Conservation (phyloP, 345 rosid genomes). For the Salix koriyanagi region DNA sequence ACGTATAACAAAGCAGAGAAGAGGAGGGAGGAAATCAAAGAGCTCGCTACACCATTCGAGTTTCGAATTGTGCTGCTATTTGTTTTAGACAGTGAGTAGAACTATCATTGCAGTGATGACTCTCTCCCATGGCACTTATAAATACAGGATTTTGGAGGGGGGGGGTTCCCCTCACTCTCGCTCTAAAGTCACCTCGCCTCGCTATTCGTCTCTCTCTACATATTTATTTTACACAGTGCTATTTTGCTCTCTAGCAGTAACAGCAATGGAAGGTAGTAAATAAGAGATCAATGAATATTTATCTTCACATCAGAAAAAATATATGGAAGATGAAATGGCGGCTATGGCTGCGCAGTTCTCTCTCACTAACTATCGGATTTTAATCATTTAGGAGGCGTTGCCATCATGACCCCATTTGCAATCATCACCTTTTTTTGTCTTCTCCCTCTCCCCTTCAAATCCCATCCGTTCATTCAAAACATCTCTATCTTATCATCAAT, state of each 20-base stretch:
- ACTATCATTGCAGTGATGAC: no score
- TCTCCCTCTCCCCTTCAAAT: not conserved
- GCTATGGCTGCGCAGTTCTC: conserved; percentile 58
- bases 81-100: no score
- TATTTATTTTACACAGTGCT: not conserved
- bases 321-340: conserved; percentile 48
- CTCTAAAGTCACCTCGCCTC: not conserved
- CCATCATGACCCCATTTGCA: conserved; percentile 43
- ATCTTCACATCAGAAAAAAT: not conserved
- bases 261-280: not conserved
- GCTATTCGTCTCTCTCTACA: conserved; percentile 13
- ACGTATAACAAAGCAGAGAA: no score
- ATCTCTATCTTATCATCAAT: not conserved
- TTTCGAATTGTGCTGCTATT: no score
- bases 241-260: not conserved
- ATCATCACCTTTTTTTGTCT: conserved; percentile 34
- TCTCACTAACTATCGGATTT: not conserved
- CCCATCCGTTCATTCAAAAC: not conserved
- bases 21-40: no score
- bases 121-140: no score
- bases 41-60: no score
- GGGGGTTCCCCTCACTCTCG: no score
- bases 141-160: no score
- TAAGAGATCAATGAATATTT: not conserved
- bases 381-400: conserved; percentile 21